Evolutionary conservation across 257 asterid species (phyloP).

Genomic region (Catharanthus roseus): DNA sequence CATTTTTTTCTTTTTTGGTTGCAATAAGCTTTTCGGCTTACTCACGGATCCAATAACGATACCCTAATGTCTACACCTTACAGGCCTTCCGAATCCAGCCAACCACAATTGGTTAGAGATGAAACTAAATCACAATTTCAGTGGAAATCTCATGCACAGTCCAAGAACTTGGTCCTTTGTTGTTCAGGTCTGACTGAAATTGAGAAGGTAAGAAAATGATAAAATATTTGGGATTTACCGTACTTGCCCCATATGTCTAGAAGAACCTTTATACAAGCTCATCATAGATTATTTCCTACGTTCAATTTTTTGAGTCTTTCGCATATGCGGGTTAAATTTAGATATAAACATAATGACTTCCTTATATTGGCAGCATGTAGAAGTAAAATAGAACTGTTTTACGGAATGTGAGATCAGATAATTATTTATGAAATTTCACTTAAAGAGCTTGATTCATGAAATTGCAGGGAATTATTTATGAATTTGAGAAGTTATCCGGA

Average conservation of each 20-base stretch:
- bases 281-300: neutral
- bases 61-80: neutral
- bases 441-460: neutral
- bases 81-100: conserved; percentile 38
- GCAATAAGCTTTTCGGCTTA: neutral
- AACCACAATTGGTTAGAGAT: conserved; percentile 26
- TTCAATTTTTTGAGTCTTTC: neutral
- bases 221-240: neutral
- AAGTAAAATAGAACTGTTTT: neutral
- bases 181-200: conserved; percentile 62
- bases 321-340: neutral
- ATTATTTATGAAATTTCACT: neutral
- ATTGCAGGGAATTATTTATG: conserved; percentile 54
- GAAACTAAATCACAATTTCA: conserved; percentile 22
- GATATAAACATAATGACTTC: neutral
- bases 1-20: no score
- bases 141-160: conserved; percentile 46
- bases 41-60: neutral
- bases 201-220: conserved; percentile 57
- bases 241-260: neutral
- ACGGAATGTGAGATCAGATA: neutral
- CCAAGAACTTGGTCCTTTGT: conserved; percentile 56
- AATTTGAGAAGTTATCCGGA: conserved; percentile 47
- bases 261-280: neutral
- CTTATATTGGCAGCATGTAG: neutral